Percentiles rank a stretch among this genome's conserved stretches.
These are phyloP conservation scores for Rhizophagus sp. DNA, from an alignment of 192 early-diverging fungal genomes.

Conservation along the genomic window DNA sequence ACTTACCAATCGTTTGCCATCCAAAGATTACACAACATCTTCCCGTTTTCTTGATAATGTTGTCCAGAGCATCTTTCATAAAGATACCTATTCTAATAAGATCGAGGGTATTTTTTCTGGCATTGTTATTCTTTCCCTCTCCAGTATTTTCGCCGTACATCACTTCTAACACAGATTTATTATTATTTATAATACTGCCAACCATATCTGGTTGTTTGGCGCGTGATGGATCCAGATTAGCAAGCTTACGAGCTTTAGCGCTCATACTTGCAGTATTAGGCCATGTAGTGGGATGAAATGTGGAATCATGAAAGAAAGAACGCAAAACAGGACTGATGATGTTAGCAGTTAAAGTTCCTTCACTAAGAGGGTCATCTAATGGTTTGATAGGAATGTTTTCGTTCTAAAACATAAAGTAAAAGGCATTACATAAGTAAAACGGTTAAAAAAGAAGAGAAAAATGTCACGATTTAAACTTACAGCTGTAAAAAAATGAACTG, in stretches of 20 bases:
- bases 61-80: too few species aligned
- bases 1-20: too few species aligned
- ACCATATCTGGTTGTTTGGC: slow-evolving; percentile 23
- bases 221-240: background rate
- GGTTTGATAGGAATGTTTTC: slow-evolving; percentile 19
- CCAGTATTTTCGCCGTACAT: slow-evolving; percentile 23
- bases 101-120: background rate
- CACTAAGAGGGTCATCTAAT: slow-evolving; percentile 14
- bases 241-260: slow-evolving; percentile 20
- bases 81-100: too few species aligned
- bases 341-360: slow-evolving; percentile 11
- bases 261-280: slow-evolving; percentile 25
- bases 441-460: too few species aligned
- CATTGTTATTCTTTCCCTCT: slow-evolving; percentile 21
- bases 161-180: slow-evolving; percentile 1
- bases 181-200: slow-evolving; percentile 17
- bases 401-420: background rate
- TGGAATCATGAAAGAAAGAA: slow-evolving; percentile 21
- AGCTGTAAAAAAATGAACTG: slow-evolving; percentile 4
- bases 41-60: too few species aligned
- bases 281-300: slow-evolving; percentile 21
- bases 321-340: slow-evolving; percentile 20
- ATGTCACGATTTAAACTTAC: background rate
- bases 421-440: too few species aligned
- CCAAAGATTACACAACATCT: too few species aligned